phyloP scores from a whole-genome alignment of 2,329 filamentous ascomycete species.

The Hirsutella thompsonii region DNA sequence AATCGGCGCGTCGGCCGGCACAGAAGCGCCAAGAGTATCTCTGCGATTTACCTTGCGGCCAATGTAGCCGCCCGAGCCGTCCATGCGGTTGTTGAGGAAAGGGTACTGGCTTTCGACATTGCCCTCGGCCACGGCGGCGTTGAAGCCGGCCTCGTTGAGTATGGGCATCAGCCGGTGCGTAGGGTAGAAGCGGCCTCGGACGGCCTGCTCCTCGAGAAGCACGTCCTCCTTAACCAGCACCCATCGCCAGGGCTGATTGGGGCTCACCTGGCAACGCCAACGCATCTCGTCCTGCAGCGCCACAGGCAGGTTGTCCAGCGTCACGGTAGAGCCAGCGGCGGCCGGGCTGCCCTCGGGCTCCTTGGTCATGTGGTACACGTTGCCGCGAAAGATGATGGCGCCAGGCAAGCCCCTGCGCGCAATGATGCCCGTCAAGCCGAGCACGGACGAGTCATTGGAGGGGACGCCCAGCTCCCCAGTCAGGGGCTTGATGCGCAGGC shows the following conservation, averaged over 20 bases:
- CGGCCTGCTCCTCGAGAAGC: slow-evolving; percentile 31
- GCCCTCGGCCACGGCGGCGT: slow-evolving; percentile 22
- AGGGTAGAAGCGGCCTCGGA: slow-evolving; percentile 46
- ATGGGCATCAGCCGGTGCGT: slow-evolving; percentile 38
- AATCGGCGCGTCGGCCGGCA: slow-evolving; percentile 22
- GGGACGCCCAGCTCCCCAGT: slow-evolving; percentile 22
- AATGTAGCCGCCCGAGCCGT: slow-evolving; percentile 25
- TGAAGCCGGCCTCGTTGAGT: slow-evolving; percentile 26
- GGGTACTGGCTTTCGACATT: slow-evolving; percentile 29
- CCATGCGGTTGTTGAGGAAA: slow-evolving; percentile 40
- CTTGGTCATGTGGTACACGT: slow-evolving; percentile 23
- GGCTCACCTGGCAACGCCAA: slow-evolving; percentile 24
- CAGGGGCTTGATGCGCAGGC: slow-evolving; percentile 32
- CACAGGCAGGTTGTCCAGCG: slow-evolving; percentile 26
- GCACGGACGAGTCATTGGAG: slow-evolving; percentile 16
- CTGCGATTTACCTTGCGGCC: slow-evolving; percentile 26
- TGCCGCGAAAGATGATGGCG: slow-evolving; percentile 26
- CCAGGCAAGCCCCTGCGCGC: slow-evolving; percentile 21
- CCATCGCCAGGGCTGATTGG: slow-evolving; percentile 22
- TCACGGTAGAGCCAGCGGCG: slow-evolving; percentile 10
- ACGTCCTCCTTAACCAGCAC: slow-evolving; percentile 29
- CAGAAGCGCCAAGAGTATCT: slow-evolving; percentile 29
- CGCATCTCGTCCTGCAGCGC: slow-evolving; percentile 24
- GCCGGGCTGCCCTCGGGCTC: slow-evolving; percentile 12
- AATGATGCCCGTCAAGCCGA: slow-evolving; percentile 28